phyloP scores from a whole-genome alignment of 495 filamentous ascomycete species.

The Gamarada debralockiae region DNA sequence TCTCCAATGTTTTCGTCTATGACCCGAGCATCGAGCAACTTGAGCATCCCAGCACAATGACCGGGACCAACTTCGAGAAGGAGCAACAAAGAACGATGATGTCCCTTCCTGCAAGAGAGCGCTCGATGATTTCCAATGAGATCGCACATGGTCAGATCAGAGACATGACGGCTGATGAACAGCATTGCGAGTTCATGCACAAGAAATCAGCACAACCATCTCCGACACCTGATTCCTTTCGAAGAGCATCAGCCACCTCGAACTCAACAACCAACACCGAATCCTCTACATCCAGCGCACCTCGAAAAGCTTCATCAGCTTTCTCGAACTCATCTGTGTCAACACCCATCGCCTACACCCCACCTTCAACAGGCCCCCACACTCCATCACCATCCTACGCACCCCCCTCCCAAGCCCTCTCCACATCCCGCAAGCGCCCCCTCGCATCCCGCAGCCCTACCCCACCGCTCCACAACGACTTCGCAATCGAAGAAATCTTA shows the following conservation, averaged over 20 bases:
- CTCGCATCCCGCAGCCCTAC: constrained; percentile 9
- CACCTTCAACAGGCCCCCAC: constrained; percentile 6
- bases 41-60: background rate
- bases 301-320: background rate
- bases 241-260: background rate
- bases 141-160: too few species aligned
- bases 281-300: background rate
- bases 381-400: constrained; percentile 3
- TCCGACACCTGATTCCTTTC: too few species aligned
- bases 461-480: constrained; percentile 14
- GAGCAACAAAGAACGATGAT: background rate
- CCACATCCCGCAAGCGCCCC: constrained; percentile 1
- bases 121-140: too few species aligned
- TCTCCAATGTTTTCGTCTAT: background rate
- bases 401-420: background rate
- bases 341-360: constrained; percentile 5
- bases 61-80: constrained; percentile 3
- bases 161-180: too few species aligned
- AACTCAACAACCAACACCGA: background rate
- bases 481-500: constrained; percentile 20
- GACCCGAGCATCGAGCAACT: constrained; percentile 1
- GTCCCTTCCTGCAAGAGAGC: background rate
- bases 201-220: too few species aligned
- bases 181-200: too few species aligned
- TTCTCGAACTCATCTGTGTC: constrained; percentile 3